phyloP scores from a whole-genome alignment of 768 basidiomycete species.

The Tricholomella constricta region DNA sequence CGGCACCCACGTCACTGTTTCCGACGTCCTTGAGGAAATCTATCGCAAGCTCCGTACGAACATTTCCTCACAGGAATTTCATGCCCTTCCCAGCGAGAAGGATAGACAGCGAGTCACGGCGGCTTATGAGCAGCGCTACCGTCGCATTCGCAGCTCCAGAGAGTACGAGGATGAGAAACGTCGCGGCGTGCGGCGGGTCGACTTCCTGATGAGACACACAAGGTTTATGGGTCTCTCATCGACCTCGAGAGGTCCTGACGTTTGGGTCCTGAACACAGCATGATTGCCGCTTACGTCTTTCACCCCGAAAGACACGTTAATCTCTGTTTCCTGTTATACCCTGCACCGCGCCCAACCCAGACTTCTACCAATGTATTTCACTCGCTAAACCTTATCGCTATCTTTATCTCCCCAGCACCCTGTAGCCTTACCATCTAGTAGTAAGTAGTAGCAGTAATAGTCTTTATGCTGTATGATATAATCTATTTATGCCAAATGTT shows the following conservation, averaged over 20 bases:
- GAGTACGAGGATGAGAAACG: conserved; percentile 47
- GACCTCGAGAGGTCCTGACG: conserved; percentile 30
- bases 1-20: conserved; percentile 32
- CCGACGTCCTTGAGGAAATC: conserved; percentile 36
- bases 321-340: not conserved
- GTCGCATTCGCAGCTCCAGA: conserved; percentile 33
- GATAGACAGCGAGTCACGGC: conserved; percentile 39
- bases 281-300: not conserved
- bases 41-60: conserved; percentile 43
- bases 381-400: too few relatives aligned
- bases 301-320: not conserved
- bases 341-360: too few relatives aligned
- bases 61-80: conserved; percentile 45
- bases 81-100: conserved; percentile 34
- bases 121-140: conserved; percentile 51
- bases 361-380: too few relatives aligned
- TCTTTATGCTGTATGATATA: not conserved
- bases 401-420: not conserved
- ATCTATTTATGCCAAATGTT: too few relatives aligned
- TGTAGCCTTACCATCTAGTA: not conserved
- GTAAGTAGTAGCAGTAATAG: too few relatives aligned
- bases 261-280: conserved; percentile 30
- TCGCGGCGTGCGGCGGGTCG: conserved; percentile 57
- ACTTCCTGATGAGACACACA: conserved; percentile 52
- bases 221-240: conserved; percentile 47